Evolutionary conservation across 495 filamentous ascomycete species (phyloP).

Genomic region (Neurospora discreta): DNA sequence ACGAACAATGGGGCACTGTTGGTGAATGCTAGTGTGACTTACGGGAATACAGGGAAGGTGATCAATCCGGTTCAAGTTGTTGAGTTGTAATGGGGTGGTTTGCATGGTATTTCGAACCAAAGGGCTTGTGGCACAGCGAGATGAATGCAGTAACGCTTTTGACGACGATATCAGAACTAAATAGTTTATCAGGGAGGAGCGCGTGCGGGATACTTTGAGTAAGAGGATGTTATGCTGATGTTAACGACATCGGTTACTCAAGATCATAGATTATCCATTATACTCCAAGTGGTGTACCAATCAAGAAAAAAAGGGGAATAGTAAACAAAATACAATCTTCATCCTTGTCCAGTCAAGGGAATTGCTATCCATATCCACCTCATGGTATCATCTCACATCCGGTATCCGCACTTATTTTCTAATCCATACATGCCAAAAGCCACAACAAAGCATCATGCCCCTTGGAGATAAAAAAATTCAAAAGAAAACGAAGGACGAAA

Average conservation of each 20-base stretch:
- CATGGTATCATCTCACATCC: background rate
- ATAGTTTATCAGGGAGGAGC: no score
- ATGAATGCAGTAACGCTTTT: no score
- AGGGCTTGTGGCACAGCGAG: no score
- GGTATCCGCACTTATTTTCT: background rate
- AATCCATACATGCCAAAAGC: background rate
- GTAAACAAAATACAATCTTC: background rate
- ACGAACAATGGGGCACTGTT: slow-evolving; percentile 52
- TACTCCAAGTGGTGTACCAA: background rate
- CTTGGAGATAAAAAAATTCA: background rate
- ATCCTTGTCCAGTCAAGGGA: background rate
- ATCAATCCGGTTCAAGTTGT: slow-evolving; percentile 37
- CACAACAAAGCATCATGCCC: background rate
- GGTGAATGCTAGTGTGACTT: slow-evolving; percentile 71
- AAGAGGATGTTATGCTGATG: no score
- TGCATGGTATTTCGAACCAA: background rate
- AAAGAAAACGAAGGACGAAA: background rate
- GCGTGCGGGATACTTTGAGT: no score
- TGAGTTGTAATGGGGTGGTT: slow-evolving; percentile 12
- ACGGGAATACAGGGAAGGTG: slow-evolving; percentile 53
- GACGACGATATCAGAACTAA: no score
- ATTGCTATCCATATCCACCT: background rate
- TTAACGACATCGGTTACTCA: background rate
- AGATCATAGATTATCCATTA: background rate
- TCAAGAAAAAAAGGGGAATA: background rate